Evolutionary conservation across 106 monocot species (phyloP), one percentile per base, ranked within the genome.

Genomic region (Narthecium ossifragum): DNA sequence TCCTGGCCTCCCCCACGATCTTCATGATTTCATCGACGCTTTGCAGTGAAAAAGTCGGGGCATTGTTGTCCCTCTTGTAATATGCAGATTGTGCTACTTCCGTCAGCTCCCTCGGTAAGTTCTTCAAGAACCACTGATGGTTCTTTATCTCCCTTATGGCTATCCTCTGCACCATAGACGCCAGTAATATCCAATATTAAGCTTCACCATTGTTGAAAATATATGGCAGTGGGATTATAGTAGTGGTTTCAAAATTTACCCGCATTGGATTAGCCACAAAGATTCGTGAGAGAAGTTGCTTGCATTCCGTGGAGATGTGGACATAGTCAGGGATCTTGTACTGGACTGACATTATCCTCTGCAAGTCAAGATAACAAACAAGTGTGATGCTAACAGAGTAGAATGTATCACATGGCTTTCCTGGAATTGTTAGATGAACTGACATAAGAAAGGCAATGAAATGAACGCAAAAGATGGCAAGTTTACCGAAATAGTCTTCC

Each of bases 121-220:
- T 92, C 67, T 86, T 92, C 73, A 83, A 55, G 69, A 86, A 86
- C 91, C 91, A 92, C 5, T 78, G 85, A 55, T 92, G 86, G 50
- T 20, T 86, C 68, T 65, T 86, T 70, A 86, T 92, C 50, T 92
- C 91, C 57, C 61, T 83, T 34, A 92, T 80, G 15, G 91, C 72
- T 71, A 86, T 80, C 51, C 91, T 92, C 91, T 92, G 70, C 10
- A 13, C 26, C 22, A n/a, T n/a, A n/a, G n/a, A n/a, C n/a, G n/a
- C n/a, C n/a, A 23, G 13, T 26, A 3, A 8, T 59, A 61, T 13
- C n/a, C n/a, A n/a, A n/a, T n/a, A n/a, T n/a, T n/a, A n/a, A n/a
- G n/a, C n/a, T n/a, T n/a, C n/a, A n/a, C n/a, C n/a, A n/a, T 25
- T 22, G 20, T 41, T 26, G 34, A 17, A 40, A 39, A 36, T 36